phyloP scores from a whole-genome alignment of 768 basidiomycete genomes.

The Favolaschia claudopus region DNA sequence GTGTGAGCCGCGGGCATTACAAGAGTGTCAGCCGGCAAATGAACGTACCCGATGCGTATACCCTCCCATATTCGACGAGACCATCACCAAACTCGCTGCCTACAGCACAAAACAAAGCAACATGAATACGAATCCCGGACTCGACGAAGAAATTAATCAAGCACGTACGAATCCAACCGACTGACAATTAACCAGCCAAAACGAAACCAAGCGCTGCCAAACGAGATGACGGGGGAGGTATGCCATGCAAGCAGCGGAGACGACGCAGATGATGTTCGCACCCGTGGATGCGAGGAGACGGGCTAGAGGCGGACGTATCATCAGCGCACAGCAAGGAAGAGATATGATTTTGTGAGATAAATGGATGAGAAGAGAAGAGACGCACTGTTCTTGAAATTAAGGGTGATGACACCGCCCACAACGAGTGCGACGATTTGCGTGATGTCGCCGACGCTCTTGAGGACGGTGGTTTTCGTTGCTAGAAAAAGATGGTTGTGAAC shows the following conservation, averaged over 20 bases:
- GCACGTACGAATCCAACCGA: slow-evolving; percentile 28
- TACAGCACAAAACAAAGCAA: not conserved
- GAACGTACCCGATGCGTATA: slow-evolving; percentile 26
- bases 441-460: slow-evolving; percentile 31
- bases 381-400: slow-evolving; percentile 27
- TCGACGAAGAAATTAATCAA: not conserved
- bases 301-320: slow-evolving; percentile 6
- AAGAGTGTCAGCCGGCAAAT: not conserved
- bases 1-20: not conserved
- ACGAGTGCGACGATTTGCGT: slow-evolving; percentile 28
- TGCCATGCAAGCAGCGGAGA: slow-evolving; percentile 26
- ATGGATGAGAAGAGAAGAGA: not conserved
- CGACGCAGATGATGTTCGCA: slow-evolving; percentile 30
- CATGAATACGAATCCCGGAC: not conserved
- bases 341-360: not conserved
- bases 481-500: too few species aligned
- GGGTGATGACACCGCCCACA: slow-evolving; percentile 25
- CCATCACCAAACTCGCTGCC: slow-evolving; percentile 28
- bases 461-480: slow-evolving; percentile 27
- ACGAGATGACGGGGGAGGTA: slow-evolving; percentile 28
- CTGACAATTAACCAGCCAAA: slow-evolving; percentile 31
- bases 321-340: too few species aligned
- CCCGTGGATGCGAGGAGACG: slow-evolving; percentile 24
- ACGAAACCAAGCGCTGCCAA: slow-evolving; percentile 28
- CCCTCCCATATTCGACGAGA: slow-evolving; percentile 31